These are phyloP conservation scores for Tetrastigma voinierianum DNA, from an alignment of 164 flowering plant species.

Conservation along the genomic window DNA sequence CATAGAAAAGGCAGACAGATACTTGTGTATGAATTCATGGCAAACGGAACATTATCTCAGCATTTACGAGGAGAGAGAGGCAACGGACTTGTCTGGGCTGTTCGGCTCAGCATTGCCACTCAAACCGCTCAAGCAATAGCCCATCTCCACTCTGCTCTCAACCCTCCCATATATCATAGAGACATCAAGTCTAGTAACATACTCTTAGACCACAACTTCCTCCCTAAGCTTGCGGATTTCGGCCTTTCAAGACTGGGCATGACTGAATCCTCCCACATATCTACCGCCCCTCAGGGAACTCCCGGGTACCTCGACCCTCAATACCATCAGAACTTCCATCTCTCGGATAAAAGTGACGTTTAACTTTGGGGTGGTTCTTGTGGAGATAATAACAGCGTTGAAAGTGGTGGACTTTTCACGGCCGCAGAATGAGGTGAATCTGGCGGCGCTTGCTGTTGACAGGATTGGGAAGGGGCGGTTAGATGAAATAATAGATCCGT, in stretches of 20 bases:
- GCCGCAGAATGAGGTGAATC: conserved; percentile 58
- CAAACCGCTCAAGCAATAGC: conserved; percentile 89
- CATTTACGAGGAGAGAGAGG: conserved; percentile 72
- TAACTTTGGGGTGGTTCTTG: conserved; percentile 93
- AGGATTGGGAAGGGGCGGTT: conserved; percentile 64
- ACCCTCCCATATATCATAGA: conserved; percentile 84
- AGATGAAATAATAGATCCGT: conserved; percentile 76
- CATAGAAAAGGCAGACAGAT: conserved; percentile 69
- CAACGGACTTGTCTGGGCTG: conserved; percentile 60
- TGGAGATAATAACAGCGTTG: conserved; percentile 79
- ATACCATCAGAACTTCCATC: conserved; percentile 81
- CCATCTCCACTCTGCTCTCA: conserved; percentile 66
- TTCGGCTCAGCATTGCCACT: conserved; percentile 70
- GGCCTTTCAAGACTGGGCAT: conserved; percentile 79
- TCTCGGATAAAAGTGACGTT: conserved; percentile 88
- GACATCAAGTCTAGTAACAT: conserved; percentile 95
- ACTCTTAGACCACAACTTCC: conserved; percentile 59
- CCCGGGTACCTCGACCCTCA: conserved; percentile 95
- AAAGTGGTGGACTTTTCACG: conserved; percentile 76
- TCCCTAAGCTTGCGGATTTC: conserved; percentile 88
- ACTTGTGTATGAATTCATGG: conserved; percentile 88
- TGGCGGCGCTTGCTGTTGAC: conserved; percentile 71
- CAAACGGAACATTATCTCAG: conserved; percentile 81
- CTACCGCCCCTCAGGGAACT: conserved; percentile 96
- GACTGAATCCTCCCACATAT: conserved; percentile 67